A percentile compares a stretch with the other conserved stretches of the same genome.
phyloP scores from a whole-genome alignment of 2,329 filamentous ascomycete genomes.

The Truncatella angustata region DNA sequence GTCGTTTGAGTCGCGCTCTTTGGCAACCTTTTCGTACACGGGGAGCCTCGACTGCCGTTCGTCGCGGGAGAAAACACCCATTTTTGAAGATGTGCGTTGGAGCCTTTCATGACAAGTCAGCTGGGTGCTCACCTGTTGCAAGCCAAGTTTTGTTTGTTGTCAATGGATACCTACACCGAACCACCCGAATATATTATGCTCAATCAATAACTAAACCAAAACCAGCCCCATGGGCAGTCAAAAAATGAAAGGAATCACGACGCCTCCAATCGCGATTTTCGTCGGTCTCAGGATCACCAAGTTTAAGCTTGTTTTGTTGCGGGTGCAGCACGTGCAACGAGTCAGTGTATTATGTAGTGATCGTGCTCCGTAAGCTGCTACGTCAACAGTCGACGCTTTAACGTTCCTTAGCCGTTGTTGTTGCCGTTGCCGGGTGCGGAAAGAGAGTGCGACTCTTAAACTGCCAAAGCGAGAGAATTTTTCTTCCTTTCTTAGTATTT shows the following conservation, averaged over 20 bases:
- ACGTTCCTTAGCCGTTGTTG: no score
- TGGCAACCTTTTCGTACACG: conserved; percentile 47
- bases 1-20: conserved; percentile 53
- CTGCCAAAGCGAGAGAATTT: no score
- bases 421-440: no score
- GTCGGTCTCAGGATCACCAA: neutral
- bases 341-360: neutral
- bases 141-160: no score
- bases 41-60: conserved; percentile 41
- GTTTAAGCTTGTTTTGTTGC: conserved; percentile 1
- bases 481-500: no score
- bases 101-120: no score
- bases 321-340: no score
- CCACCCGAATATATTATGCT: no score
- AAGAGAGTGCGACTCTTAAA: no score
- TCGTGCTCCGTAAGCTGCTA: no score
- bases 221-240: neutral
- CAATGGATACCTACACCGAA: no score
- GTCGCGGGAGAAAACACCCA: conserved; percentile 50
- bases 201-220: neutral
- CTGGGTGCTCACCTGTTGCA: no score
- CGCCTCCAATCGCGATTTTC: neutral
- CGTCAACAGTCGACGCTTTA: neutral
- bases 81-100: conserved; percentile 25
- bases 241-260: neutral